A percentile compares a stretch with the other conserved stretches of the same genome.
Evolutionary conservation across 2,329 filamentous ascomycete genomes (phyloP).

Genomic region (Venturia oleaginea): DNA sequence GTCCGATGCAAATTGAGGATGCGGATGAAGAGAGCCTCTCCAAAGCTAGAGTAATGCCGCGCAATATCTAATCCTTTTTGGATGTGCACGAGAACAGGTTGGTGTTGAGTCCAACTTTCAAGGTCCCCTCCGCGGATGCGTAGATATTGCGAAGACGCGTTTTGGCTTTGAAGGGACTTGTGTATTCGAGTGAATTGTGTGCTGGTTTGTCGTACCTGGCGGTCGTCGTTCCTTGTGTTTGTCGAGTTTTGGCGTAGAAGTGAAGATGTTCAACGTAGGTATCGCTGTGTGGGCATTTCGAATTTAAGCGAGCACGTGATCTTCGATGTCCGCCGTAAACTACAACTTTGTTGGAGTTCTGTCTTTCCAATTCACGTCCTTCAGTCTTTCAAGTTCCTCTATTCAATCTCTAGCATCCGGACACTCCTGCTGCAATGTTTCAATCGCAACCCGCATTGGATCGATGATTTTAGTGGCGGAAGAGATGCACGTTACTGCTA

Average conservation of each 20-base stretch:
- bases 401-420: too few species aligned
- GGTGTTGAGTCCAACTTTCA: background rate
- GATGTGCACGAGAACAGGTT: background rate
- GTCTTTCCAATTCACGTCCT: too few species aligned
- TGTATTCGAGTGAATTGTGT: background rate
- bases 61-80: background rate
- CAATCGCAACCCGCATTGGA: too few species aligned
- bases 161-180: background rate
- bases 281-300: background rate
- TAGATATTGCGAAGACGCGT: background rate
- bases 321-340: background rate
- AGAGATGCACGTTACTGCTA: background rate
- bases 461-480: too few species aligned
- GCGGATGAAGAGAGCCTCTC: background rate
- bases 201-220: background rate
- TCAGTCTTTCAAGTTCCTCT: too few species aligned
- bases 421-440: too few species aligned
- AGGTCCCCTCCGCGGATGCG: background rate
- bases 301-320: background rate
- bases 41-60: constrained; percentile 1
- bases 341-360: too few species aligned
- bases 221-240: constrained; percentile 6
- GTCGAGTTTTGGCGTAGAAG: background rate
- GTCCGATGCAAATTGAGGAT: background rate
- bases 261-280: background rate